Base-by-base conservation (phyloP, 805 yeast genomes). In the Scheffersomyces lignosus region DNA sequence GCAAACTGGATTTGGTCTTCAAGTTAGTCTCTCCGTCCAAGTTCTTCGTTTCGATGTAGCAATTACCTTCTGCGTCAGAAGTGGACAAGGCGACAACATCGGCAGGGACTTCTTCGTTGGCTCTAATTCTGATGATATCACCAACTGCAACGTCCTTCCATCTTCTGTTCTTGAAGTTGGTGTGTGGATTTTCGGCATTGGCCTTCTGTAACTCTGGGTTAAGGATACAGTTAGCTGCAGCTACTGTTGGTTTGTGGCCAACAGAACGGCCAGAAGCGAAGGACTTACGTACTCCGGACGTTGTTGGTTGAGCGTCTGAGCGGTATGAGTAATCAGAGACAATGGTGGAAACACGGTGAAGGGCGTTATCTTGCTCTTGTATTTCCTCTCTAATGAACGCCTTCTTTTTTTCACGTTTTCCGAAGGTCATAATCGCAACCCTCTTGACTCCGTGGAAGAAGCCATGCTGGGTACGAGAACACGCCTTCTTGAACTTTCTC, bases 61-160 rank as follows among this genome's bases (percentile, higher is more conserved):
- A 83, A 34, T 75, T 77, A 34, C 82, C 83, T 48, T 83, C 87
- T 1, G 70, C 58, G 52, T 83, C 88, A 22, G 87, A 78, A 2
- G 89, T 72, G 4, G 88, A 70, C 5, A 85, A 53, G 23, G 84
- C 58, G 31, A 83, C 67, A 10, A 80, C 57, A 60, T 85, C 95
- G 1, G 91, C 89, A 1, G 95, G 95, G 5, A 83, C 73, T 62
- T 84, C 91, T 53, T 85, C 93, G 52, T 85, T 80, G 46, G 79
- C 78, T 44, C 81, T 77, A 17, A 85, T 71, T 50, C 90, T 69
- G 17, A 85, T 72, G 33, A 85, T 66, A 49, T 85, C 90, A 45
- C 95, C 95, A 17, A 84, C 89, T 29, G 65, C 60, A 24, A 85
- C 76, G 48, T 76, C 78, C 58, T 83, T 83, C 93, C 93, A 84